phyloP scores from a whole-genome alignment of 2,329 filamentous ascomycete species.

The Anthostomella pinea region DNA sequence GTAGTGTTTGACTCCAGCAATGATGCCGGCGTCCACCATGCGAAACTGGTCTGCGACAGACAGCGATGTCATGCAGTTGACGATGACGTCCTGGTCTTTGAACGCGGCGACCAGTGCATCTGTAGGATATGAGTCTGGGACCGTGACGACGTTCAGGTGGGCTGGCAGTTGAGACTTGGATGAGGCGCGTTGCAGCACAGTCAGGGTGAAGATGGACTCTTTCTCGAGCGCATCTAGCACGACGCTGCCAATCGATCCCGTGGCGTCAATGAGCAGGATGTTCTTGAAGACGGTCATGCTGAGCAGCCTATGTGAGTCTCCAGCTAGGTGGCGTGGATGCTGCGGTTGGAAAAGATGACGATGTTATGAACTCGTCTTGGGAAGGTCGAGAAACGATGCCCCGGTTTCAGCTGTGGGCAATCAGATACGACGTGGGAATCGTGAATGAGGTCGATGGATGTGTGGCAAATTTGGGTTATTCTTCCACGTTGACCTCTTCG shows the following conservation, averaged over 20 bases:
- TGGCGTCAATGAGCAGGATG: conserved; percentile 30
- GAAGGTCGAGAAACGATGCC: no score
- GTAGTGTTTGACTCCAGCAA: conserved; percentile 53
- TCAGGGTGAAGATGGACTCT: conserved; percentile 26
- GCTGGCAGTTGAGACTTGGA: conserved; percentile 23
- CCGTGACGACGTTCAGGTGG: conserved; percentile 20
- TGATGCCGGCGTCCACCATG: conserved; percentile 53
- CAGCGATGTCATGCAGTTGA: conserved; percentile 42
- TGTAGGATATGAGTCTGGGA: conserved; percentile 28
- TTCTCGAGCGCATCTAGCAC: conserved; percentile 27
- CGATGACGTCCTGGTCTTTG: conserved; percentile 25
- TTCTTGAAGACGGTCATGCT: conserved; percentile 23
- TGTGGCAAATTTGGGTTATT: no score
- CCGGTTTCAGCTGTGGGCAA: no score
- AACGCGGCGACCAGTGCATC: conserved; percentile 24
- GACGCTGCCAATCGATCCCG: conserved; percentile 29
- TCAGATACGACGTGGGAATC: no score
- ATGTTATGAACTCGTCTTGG: no score
- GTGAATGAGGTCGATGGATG: no score
- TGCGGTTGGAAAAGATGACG: no score
- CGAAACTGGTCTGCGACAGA: conserved; percentile 41
- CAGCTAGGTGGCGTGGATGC: no score
- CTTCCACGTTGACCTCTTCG: no score
- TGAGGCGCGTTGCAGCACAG: conserved; percentile 27
- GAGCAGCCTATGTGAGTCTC: no score